Evolutionary conservation across 139 green algal species (phyloP), one percentile per base, ranked within the genome.

Genomic region (Volvox africanus): DNA sequence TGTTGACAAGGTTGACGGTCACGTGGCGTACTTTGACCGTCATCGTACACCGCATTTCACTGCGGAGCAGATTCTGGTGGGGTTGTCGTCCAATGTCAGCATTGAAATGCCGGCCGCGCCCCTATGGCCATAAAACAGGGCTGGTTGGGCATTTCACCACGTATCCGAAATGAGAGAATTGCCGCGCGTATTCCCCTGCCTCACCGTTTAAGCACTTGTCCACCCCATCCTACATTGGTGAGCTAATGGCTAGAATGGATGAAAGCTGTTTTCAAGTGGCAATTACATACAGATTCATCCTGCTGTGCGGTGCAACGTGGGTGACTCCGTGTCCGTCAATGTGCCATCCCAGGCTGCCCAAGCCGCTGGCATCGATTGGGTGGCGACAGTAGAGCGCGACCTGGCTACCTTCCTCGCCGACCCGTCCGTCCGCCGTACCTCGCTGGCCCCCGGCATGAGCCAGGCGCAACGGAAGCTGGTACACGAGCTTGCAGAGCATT

Each of bases 401-500:
- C 69, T 97, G 32, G 90, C 84, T 1, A 81, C 44, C 37, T 97
- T 97, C 82, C 16, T 96, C 30, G 89, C 89, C 0, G 89, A 94
- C 71, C 79, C 82, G 17, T 26, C 75, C 33, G 89, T 92, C 44
- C 87, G 92, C 18, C 89, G 91, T 30, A 87, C 69, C n/a, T 86
- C 96, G 92, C 77, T 89, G 37, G n/a, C 32, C 0, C 12, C 68
- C 9, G 36, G 92, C 17, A 95, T 96, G 96, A 94, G 91, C 0
- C 86, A 88, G 35, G 68, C 90, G 18, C 88, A 95, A 91, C 93
- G 96, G 13, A 73, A 76, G 26, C 84, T 97, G 62, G 92, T 92
- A 80, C 95, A 97, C 79, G 90, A 92, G 65, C 91, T 97, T 73
- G 94, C 95, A 1, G 88, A 93, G 75, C 91, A 95, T 44, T 97